Conservation (phyloP, 2,329 filamentous ascomycete species). For the Pseudocercospora vitis region DNA sequence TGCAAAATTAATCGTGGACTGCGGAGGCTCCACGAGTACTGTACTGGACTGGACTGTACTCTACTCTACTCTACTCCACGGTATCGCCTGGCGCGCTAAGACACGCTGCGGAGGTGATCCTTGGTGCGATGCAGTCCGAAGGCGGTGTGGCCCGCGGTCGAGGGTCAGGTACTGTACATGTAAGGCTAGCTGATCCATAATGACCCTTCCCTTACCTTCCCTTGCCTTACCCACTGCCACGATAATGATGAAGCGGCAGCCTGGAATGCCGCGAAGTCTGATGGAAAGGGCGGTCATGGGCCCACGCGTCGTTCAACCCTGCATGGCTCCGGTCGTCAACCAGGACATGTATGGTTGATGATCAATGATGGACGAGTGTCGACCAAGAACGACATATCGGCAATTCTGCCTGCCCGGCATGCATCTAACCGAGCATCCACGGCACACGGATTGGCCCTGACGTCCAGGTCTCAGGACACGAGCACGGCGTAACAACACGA, state of each 20-base stretch:
- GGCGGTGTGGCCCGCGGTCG: constrained; percentile 13
- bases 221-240: too few relatives aligned
- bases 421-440: background rate
- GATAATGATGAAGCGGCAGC: constrained; percentile 1
- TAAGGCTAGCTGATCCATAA: background rate
- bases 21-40: constrained; percentile 4
- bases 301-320: background rate
- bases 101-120: constrained; percentile 1
- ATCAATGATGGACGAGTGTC: background rate
- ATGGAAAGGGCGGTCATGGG: constrained; percentile 1
- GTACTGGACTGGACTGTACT: too few relatives aligned
- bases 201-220: too few relatives aligned
- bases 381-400: background rate
- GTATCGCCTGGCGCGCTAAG: constrained; percentile 10
- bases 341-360: too few relatives aligned
- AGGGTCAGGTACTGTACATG: background rate
- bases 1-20: constrained; percentile 9
- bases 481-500: constrained; percentile 3
- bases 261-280: constrained; percentile 4
- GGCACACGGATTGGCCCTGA: background rate
- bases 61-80: too few relatives aligned
- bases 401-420: background rate
- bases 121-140: constrained; percentile 9
- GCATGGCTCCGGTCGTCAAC: too few relatives aligned
- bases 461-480: constrained; percentile 9